These are phyloP conservation scores for Trifolium repens DNA, from an alignment of 306 rosid species.

Conservation along the genomic window DNA sequence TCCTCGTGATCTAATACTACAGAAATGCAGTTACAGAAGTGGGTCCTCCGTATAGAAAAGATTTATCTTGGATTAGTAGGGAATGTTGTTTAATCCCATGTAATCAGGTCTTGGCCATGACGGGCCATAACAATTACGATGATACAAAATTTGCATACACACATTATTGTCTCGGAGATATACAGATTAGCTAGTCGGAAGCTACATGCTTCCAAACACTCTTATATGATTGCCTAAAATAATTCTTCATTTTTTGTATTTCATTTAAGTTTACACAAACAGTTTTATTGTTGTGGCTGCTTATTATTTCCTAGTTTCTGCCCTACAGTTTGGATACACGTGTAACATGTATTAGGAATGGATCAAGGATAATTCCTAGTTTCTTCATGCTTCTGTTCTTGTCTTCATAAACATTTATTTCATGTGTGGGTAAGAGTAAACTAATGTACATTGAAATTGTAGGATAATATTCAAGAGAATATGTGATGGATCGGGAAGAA, in stretches of 20 bases:
- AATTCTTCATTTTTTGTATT: not conserved
- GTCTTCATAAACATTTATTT: constrained; percentile 11
- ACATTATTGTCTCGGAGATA: constrained; percentile 17
- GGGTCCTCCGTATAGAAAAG: not conserved
- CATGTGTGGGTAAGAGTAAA: constrained; percentile 34
- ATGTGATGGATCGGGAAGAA: constrained; percentile 69
- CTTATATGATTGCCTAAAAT: not conserved
- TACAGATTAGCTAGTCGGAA: not conserved
- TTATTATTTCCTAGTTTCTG: constrained; percentile 18
- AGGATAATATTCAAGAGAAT: constrained; percentile 49
- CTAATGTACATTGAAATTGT: constrained; percentile 45
- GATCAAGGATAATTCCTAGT: too few relatives aligned
- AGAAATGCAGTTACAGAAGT: not conserved
- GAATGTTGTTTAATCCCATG: not conserved
- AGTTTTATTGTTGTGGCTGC: constrained; percentile 1
- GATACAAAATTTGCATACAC: not conserved
- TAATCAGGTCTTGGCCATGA: constrained; percentile 11
- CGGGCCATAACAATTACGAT: not conserved
- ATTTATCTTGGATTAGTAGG: not conserved
- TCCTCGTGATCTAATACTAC: not conserved
- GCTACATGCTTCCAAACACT: constrained; percentile 21
- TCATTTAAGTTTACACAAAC: constrained; percentile 14
- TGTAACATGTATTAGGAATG: not conserved
- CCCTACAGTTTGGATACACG: not conserved
- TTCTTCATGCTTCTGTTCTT: too few relatives aligned